A percentile compares a stretch with the other conserved stretches of the same genome.
These are phyloP conservation scores for Arabidopsis thaliana DNA, from an alignment of 345 rosid species.

Conservation along the genomic window DNA sequence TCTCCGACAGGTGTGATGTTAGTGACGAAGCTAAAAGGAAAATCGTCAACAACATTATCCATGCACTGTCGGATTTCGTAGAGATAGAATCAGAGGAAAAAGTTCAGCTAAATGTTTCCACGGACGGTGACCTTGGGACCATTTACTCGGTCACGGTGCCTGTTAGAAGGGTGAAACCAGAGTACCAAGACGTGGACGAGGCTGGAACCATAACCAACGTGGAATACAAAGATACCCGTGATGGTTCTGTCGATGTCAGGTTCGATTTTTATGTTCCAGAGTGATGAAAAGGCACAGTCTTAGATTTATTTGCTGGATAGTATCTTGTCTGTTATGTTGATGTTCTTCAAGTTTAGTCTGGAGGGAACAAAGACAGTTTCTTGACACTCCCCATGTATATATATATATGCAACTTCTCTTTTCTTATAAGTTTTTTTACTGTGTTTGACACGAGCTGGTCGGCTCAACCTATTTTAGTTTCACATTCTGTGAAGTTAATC, in stretches of 20 bases:
- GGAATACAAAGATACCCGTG: constrained; percentile 75
- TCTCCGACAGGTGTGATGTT: constrained; percentile 95
- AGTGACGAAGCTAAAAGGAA: constrained; percentile 91
- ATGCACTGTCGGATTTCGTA: constrained; percentile 82
- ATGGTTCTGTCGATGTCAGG: constrained; percentile 85
- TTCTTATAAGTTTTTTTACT: constrained; percentile 4
- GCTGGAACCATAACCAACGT: constrained; percentile 69
- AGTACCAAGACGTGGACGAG: constrained; percentile 72
- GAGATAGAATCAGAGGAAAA: constrained; percentile 96
- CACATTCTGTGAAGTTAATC: not conserved
- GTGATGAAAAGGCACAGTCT: constrained; percentile 21
- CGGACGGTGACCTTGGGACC: constrained; percentile 88
- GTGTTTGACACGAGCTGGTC: not conserved
- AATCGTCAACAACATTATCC: constrained; percentile 81
- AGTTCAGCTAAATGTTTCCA: constrained; percentile 84
- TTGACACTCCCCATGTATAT: constrained; percentile 52
- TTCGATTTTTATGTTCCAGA: constrained; percentile 94
- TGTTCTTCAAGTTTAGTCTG: constrained; percentile 34
- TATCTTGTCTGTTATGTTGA: constrained; percentile 32
- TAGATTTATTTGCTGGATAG: constrained; percentile 29
- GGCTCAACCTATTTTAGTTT: not conserved
- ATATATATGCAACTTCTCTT: constrained; percentile 44
- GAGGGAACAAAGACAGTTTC: constrained; percentile 40
- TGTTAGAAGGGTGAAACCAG: constrained; percentile 86
- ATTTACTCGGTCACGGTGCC: constrained; percentile 95